Conservation (phyloP, 176 grass and related monocot species). For the Oryza meridionalis region DNA sequence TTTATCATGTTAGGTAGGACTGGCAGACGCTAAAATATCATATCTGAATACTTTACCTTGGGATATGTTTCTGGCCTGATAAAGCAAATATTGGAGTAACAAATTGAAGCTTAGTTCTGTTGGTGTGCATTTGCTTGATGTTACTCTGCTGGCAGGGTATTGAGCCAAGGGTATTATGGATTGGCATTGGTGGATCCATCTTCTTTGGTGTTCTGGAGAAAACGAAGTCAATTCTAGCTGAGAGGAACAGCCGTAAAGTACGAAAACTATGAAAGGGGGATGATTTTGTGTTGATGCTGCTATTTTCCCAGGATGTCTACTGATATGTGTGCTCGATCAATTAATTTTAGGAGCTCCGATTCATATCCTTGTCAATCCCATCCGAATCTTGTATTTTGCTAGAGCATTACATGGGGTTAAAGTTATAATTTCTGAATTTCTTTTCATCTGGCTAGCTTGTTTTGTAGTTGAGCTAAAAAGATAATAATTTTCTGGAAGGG, state of each 20-base stretch:
- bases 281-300: no score
- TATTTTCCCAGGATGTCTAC: no score
- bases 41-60: neutral
- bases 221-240: conserved; percentile 58
- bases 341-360: neutral
- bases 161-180: conserved; percentile 79
- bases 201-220: conserved; percentile 84
- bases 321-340: neutral
- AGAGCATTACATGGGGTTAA: neutral
- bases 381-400: neutral
- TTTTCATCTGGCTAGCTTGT: neutral
- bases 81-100: neutral
- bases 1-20: neutral
- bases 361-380: neutral
- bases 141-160: conserved; percentile 59
- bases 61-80: neutral
- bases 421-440: neutral
- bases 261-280: neutral
- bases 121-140: neutral
- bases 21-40: neutral
- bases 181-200: conserved; percentile 81
- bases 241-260: conserved; percentile 20
- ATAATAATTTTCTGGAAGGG: neutral
- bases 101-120: neutral
- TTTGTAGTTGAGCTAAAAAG: neutral